Evolutionary conservation across 2,329 filamentous ascomycete species (phyloP), one percentile per base, ranked within the genome.

Genomic region (Beauveria brongniartii): DNA sequence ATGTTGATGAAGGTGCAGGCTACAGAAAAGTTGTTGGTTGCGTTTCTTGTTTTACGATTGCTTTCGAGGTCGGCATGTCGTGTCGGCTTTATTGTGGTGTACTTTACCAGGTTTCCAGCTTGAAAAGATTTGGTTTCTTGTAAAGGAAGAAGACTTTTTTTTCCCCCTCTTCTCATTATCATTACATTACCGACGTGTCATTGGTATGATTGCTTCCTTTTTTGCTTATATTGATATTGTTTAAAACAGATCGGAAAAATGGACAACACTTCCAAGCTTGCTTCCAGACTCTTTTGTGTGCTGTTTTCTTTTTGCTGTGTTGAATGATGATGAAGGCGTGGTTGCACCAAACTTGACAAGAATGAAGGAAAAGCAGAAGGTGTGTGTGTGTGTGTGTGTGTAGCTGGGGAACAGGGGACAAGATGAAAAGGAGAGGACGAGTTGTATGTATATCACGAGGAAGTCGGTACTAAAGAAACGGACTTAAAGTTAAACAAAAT

Each of bases 151-250:
- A 10, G 37, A 12, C 41, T 40, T 28, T n/a, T 46, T 52, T 56
- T 56, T 24, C 44, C 20, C 30, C 37, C 6, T 48, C 7, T 54
- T 43, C 43, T 55, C 20, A 30, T 59, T 59, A 14, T 34, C 51
- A 41, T 22, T 48, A 44, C 52, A 56, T 16, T 37, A 37, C 34
- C 34, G 34, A 48, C n/a, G 18, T 55, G 41, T 48, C 40, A 20
- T 47, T 46, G 37, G 41, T 56, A 46, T 24, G 54, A 12, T 44
- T 34, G 18, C 26, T 37, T 54, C 4, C 7, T 14, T 50, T 44
- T 40, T 48, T 48, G 48, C 28, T 55, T 41, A 40, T 57, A 50
- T 52, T 61, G 40, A 37, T 57, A 56, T 61, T 61, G 52, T 61
- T 48, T 60, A 48, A 60, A 47, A n/a, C 18, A 43, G 48, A 54